These are phyloP conservation scores for Psilocybe tampanensis DNA, from an alignment of 768 basidiomycete genomes.

Conservation along the genomic window DNA sequence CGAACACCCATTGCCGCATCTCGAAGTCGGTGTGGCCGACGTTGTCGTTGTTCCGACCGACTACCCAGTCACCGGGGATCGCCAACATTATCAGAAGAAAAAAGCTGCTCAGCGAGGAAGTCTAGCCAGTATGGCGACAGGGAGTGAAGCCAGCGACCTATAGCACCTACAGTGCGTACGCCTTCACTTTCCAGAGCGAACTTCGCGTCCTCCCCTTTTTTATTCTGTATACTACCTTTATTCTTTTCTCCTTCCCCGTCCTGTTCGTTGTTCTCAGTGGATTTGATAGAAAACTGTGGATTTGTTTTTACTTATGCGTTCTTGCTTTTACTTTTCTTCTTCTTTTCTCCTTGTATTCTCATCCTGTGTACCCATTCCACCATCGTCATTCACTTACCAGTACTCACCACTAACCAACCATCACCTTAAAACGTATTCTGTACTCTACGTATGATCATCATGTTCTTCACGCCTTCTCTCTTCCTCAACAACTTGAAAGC, in stretches of 20 bases:
- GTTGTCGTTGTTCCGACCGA: constrained; percentile 18
- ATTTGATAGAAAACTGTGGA: not conserved
- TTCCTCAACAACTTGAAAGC: too few species aligned
- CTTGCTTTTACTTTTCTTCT: not conserved
- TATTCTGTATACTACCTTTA: not conserved
- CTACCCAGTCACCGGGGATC: not conserved
- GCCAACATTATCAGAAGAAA: not conserved
- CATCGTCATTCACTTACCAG: not conserved
- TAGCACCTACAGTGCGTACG: not conserved
- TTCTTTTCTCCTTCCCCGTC: not conserved
- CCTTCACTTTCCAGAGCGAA: too few species aligned
- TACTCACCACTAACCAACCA: too few species aligned
- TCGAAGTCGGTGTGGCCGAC: constrained; percentile 36
- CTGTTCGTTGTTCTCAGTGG: not conserved
- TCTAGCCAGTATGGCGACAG: constrained; percentile 1
- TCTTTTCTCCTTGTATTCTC: not conserved
- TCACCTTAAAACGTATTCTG: too few species aligned
- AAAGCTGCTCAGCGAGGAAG: not conserved
- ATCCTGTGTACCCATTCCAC: not conserved
- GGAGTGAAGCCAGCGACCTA: not conserved
- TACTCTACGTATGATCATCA: too few species aligned
- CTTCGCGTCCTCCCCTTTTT: not conserved
- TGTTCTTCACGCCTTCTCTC: too few species aligned
- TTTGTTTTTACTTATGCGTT: not conserved
- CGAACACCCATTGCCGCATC: constrained; percentile 27